Percentiles rank a stretch among this genome's conserved stretches.
phyloP scores from a whole-genome alignment of 192 early-diverging fungal genomes.

The Coemansia sp. region DNA sequence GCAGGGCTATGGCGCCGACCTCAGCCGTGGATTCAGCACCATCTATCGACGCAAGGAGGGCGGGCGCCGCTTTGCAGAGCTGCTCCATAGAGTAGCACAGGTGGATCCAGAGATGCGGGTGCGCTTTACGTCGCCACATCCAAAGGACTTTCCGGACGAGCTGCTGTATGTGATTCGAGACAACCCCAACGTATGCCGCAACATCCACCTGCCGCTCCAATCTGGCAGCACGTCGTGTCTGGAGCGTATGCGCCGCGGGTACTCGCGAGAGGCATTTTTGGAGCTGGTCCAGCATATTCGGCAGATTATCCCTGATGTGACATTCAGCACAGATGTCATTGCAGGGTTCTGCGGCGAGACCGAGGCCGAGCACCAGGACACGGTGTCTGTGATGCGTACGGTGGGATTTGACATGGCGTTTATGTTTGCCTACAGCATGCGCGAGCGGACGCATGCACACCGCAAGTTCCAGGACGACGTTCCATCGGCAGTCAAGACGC shows the following conservation, averaged over 20 bases:
- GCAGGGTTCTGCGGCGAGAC: constrained; percentile 79
- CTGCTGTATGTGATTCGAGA: constrained; percentile 66
- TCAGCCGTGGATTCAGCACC: constrained; percentile 68
- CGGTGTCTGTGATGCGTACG: constrained; percentile 61
- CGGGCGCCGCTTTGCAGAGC: constrained; percentile 70
- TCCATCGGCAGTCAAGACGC: constrained; percentile 58
- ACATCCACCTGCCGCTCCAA: constrained; percentile 71
- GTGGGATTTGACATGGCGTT: constrained; percentile 73
- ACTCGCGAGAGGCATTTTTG: constrained; percentile 68
- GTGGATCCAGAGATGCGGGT: constrained; percentile 74
- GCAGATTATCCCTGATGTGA: constrained; percentile 66
- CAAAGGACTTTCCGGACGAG: constrained; percentile 77
- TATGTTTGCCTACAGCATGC: constrained; percentile 80
- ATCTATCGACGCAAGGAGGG: constrained; percentile 75
- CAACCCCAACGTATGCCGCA: constrained; percentile 67
- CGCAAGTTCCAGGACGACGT: constrained; percentile 67
- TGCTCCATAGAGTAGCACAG: constrained; percentile 64
- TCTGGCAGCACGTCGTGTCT: constrained; percentile 65
- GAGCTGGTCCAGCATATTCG: constrained; percentile 65
- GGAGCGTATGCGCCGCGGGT: constrained; percentile 73
- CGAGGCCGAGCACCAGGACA: constrained; percentile 67
- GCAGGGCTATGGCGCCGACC: constrained; percentile 41
- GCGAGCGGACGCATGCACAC: constrained; percentile 73
- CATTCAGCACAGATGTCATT: constrained; percentile 73
- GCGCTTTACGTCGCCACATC: constrained; percentile 76